Evolutionary conservation across 257 asterid genomes (phyloP).

Genomic region (Prunella vulgaris): DNA sequence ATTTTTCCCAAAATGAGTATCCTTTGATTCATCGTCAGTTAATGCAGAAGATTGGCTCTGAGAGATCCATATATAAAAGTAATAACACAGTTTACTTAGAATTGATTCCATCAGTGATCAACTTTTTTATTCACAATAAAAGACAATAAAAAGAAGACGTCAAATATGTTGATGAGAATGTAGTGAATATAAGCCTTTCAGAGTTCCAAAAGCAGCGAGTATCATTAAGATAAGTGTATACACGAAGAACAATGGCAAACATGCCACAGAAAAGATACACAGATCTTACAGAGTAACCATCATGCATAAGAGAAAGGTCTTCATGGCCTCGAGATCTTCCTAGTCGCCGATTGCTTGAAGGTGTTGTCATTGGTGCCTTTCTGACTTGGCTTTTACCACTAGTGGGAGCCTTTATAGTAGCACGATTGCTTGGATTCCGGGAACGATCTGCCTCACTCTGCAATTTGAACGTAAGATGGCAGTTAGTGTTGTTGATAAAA

Average conservation of each 20-base stretch:
- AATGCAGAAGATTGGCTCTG: conserved; percentile 79
- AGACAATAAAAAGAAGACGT: not conserved
- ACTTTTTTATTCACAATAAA: not conserved
- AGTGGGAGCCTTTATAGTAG: conserved; percentile 30
- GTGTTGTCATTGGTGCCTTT: conserved; percentile 27
- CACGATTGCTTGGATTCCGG: conserved; percentile 35
- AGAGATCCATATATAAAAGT: conserved; percentile 23
- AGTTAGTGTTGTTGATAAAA: conserved; percentile 10
- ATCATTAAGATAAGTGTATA: not conserved
- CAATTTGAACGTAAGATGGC: conserved; percentile 15
- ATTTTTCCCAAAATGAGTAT: conserved; percentile 39
- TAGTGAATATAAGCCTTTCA: not conserved
- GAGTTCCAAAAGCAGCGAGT: conserved; percentile 1
- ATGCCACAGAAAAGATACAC: not conserved
- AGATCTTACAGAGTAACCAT: conserved; percentile 79
- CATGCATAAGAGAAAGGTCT: conserved; percentile 44
- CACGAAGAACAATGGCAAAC: not conserved
- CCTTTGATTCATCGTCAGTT: conserved; percentile 76
- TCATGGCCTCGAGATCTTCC: conserved; percentile 63
- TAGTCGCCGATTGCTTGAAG: conserved; percentile 42
- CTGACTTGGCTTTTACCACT: conserved; percentile 31
- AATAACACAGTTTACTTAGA: conserved; percentile 11
- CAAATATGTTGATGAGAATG: not conserved
- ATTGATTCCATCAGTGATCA: conserved; percentile 14
- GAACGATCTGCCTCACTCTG: conserved; percentile 66